Percentiles rank a stretch among this genome's conserved stretches.
Conservation (phyloP, 2,329 filamentous ascomycete species). For the Diaporthe sp. region DNA sequence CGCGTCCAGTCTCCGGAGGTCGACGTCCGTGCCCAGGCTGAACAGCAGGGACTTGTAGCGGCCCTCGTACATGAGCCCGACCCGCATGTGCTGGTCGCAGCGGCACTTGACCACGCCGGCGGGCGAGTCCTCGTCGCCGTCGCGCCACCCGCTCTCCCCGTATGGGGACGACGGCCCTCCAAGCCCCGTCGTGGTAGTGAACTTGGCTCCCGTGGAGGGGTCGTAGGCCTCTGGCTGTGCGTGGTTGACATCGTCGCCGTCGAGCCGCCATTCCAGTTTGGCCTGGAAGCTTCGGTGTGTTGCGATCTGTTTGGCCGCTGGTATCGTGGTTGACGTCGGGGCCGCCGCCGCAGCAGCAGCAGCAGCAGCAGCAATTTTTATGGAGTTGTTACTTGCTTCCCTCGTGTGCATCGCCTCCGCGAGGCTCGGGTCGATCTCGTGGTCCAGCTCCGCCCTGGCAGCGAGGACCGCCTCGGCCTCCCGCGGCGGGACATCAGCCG, state of each 20-base stretch:
- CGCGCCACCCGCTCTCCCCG: conserved; percentile 4
- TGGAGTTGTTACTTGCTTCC: neutral
- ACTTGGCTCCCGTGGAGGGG: conserved; percentile 39
- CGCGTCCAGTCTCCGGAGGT: conserved; percentile 81
- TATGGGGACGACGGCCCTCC: neutral
- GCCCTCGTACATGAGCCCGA: conserved; percentile 93
- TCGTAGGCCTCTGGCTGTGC: conserved; percentile 49
- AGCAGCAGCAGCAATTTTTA: neutral
- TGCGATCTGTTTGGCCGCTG: neutral
- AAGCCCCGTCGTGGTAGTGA: neutral
- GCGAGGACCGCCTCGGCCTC: conserved; percentile 34
- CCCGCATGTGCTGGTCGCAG: conserved; percentile 88
- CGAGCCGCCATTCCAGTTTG: conserved; percentile 65
- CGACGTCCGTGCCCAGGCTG: conserved; percentile 88
- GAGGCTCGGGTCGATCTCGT: neutral
- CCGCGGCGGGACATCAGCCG: conserved; percentile 6
- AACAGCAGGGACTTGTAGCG: conserved; percentile 93
- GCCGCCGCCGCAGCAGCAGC: neutral
- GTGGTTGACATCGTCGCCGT: conserved; percentile 48
- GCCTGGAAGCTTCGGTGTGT: conserved; percentile 60
- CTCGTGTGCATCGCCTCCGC: conserved; percentile 22
- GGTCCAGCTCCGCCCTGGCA: conserved; percentile 13
- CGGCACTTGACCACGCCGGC: conserved; percentile 88
- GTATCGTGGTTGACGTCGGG: neutral
- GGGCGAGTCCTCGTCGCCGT: conserved; percentile 43